phyloP scores from a whole-genome alignment of 1,139 yeast genomes.

The Diutina sp. region DNA sequence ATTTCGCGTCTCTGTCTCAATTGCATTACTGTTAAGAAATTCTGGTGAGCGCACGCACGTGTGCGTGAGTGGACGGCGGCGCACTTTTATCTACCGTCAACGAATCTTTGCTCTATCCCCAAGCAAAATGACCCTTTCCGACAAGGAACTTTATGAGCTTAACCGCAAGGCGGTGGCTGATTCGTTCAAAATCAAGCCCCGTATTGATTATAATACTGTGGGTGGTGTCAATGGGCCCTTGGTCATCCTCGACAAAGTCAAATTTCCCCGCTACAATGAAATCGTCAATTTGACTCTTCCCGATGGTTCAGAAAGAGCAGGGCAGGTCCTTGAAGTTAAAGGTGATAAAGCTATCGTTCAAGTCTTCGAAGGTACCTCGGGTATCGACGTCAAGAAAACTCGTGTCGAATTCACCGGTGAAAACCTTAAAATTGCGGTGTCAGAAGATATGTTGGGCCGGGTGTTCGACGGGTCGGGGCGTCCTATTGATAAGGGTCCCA shows the following conservation, averaged over 20 bases:
- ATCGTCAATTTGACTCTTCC: constrained; percentile 94
- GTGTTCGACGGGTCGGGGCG: constrained; percentile 98
- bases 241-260: constrained; percentile 90
- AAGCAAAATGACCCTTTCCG: constrained; percentile 16
- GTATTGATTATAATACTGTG: constrained; percentile 88
- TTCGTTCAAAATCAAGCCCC: constrained; percentile 83
- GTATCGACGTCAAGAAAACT: constrained; percentile 95
- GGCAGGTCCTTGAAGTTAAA: constrained; percentile 95
- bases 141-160: constrained; percentile 55
- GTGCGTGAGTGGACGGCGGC: neutral
- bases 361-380: constrained; percentile 97
- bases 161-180: constrained; percentile 87
- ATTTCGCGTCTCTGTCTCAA: too few species aligned
- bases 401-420: constrained; percentile 95
- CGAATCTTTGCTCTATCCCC: neutral
- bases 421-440: constrained; percentile 82
- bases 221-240: constrained; percentile 98
- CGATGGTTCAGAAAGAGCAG: constrained; percentile 88
- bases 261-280: constrained; percentile 92
- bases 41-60: neutral
- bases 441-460: constrained; percentile 96
- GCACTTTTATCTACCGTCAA: neutral
- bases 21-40: too few species aligned
- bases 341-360: constrained; percentile 96
- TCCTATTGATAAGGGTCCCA: constrained; percentile 97